Percentiles rank a stretch among this genome's conserved stretches.
These are phyloP conservation scores for Fragaria iinumae DNA, from an alignment of 306 rosid species.

Conservation along the genomic window DNA sequence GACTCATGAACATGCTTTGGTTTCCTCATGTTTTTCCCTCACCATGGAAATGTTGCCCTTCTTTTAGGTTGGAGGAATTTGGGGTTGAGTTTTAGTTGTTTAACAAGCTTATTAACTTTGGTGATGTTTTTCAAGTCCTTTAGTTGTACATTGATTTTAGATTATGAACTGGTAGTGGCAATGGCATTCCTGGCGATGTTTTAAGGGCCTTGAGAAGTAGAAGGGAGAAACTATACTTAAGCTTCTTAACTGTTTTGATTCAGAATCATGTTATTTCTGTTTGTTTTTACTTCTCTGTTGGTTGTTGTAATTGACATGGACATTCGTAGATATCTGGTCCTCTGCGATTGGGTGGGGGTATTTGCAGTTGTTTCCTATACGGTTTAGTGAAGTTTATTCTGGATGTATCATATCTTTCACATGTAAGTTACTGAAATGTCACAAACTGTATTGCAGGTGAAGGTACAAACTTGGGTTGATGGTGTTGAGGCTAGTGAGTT, in stretches of 20 bases:
- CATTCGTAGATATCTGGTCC: neutral
- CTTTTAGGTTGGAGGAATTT: neutral
- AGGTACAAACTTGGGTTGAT: conserved; percentile 96
- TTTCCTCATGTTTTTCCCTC: neutral
- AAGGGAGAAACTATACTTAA: conserved; percentile 14
- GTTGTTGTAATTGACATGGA: neutral
- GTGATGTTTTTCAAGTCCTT: neutral
- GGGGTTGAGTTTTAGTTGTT: neutral
- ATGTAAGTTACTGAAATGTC: neutral
- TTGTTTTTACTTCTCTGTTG: neutral
- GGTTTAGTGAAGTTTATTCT: neutral
- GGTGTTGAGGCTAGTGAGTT: conserved; percentile 69
- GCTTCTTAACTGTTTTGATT: neutral
- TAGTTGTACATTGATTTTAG: neutral
- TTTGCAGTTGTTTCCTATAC: neutral
- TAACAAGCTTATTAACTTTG: neutral
- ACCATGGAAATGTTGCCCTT: neutral
- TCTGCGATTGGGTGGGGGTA: neutral
- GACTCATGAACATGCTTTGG: neutral
- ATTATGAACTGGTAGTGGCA: neutral
- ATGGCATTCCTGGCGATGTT: neutral
- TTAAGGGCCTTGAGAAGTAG: neutral
- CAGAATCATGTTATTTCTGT: neutral
- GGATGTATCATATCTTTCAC: neutral
- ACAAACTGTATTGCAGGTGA: conserved; percentile 49